Evolutionary conservation across 768 basidiomycete genomes (phyloP).

Genomic region (Dendrothele bispora): DNA sequence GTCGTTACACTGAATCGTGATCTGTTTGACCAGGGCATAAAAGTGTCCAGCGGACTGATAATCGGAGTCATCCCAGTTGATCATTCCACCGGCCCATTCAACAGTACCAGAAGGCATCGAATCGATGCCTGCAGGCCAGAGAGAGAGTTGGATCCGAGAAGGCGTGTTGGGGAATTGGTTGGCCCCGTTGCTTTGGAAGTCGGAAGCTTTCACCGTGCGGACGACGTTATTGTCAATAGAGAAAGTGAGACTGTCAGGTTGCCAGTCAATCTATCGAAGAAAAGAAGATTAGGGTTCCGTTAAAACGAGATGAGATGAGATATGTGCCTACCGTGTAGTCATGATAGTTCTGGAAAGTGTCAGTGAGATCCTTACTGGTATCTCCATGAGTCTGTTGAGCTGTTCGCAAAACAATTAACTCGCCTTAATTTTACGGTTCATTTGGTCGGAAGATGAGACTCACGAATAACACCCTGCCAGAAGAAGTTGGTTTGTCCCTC

Average conservation of each 20-base stretch:
- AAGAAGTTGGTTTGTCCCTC: constrained; percentile 80
- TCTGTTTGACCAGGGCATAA: constrained; percentile 60
- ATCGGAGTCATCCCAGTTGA: constrained; percentile 80
- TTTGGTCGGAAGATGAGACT: constrained; percentile 28
- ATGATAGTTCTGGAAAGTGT: constrained; percentile 73
- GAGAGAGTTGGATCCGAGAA: constrained; percentile 72
- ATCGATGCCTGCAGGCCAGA: constrained; percentile 83
- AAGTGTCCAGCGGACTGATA: constrained; percentile 75
- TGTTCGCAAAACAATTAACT: too few relatives aligned
- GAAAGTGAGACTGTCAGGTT: constrained; percentile 64
- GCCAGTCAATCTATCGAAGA: constrained; percentile 81
- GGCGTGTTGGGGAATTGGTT: constrained; percentile 75
- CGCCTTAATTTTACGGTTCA: too few relatives aligned
- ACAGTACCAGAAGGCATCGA: constrained; percentile 66
- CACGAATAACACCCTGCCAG: constrained; percentile 73
- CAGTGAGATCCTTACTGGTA: constrained; percentile 46
- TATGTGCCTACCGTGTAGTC: constrained; percentile 62
- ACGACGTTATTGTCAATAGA: constrained; percentile 70
- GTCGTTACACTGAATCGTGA: constrained; percentile 66
- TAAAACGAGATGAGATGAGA: neutral
- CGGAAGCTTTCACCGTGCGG: constrained; percentile 63
- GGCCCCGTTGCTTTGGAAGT: constrained; percentile 53
- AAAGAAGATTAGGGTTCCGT: neutral
- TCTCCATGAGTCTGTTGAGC: constrained; percentile 50
- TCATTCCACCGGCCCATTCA: constrained; percentile 79